A percentile compares a stretch with the other conserved stretches of the same genome.
phyloP scores from a whole-genome alignment of 441 rosid genomes.

The Eutrema salsugineum region DNA sequence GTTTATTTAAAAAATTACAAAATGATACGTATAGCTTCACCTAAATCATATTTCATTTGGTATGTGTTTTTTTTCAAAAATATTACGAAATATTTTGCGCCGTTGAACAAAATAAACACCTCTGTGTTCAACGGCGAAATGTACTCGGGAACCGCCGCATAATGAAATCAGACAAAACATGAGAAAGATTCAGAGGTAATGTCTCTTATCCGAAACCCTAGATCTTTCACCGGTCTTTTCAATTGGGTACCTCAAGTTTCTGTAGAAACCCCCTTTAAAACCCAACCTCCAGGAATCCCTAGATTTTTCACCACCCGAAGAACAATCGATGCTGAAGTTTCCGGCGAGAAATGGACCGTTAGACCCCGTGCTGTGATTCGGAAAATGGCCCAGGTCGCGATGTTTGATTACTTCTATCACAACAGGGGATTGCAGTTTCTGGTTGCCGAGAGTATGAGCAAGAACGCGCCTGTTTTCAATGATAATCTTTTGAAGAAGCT shows the following conservation, averaged over 20 bases:
- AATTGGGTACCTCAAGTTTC: conserved; percentile 43
- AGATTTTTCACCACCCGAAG: conserved; percentile 38
- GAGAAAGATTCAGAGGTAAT: not conserved
- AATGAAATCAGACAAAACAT: not conserved
- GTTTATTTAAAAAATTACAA: not conserved
- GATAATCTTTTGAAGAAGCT: conserved; percentile 41
- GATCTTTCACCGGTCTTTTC: conserved; percentile 23
- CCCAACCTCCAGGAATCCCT: conserved; percentile 35
- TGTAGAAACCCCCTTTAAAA: conserved; percentile 21
- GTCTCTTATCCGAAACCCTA: conserved; percentile 35
- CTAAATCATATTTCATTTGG: no score
- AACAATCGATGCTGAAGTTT: conserved; percentile 13
- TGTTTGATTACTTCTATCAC: conserved; percentile 62
- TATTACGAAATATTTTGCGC: no score
- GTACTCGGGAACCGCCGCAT: not conserved
- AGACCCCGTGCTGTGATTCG: conserved; percentile 9
- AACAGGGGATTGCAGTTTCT: conserved; percentile 56
- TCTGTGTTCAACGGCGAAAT: not conserved
- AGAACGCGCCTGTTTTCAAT: conserved; percentile 58
- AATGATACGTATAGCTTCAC: no score
- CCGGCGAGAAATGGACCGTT: not conserved
- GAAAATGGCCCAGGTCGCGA: conserved; percentile 56
- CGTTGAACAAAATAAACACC: not conserved
- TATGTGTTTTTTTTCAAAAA: no score
- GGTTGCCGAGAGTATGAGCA: conserved; percentile 65